phyloP scores from a whole-genome alignment of 2,329 filamentous ascomycete genomes.

The Mycogone perniciosa region DNA sequence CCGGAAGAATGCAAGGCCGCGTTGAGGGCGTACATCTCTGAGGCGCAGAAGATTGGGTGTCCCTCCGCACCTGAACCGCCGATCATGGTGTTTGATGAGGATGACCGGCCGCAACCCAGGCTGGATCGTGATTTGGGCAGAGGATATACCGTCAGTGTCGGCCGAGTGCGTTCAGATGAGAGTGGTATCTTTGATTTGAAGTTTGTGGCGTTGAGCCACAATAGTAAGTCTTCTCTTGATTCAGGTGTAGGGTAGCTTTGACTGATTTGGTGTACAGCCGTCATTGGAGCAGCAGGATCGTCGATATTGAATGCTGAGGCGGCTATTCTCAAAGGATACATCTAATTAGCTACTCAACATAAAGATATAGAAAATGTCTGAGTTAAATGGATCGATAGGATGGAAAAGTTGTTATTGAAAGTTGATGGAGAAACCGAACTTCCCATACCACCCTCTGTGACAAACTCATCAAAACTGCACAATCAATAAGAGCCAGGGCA shows the following conservation, averaged over 20 bases:
- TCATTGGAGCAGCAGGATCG: constrained; percentile 93
- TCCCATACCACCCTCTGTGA: no score
- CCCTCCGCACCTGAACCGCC: constrained; percentile 76
- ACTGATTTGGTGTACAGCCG: constrained; percentile 41
- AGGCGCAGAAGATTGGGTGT: constrained; percentile 77
- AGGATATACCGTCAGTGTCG: constrained; percentile 88
- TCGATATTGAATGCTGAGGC: constrained; percentile 94
- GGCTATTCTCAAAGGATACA: constrained; percentile 80
- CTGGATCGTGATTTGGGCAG: constrained; percentile 78
- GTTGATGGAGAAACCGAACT: neutral
- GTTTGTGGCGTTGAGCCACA: constrained; percentile 87
- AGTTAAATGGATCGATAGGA: constrained; percentile 1
- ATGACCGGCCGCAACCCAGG: constrained; percentile 84
- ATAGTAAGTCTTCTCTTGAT: constrained; percentile 40
- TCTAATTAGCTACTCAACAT: constrained; percentile 38
- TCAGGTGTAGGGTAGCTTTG: neutral
- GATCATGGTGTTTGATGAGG: constrained; percentile 84
- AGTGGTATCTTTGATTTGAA: constrained; percentile 89
- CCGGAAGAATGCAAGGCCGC: constrained; percentile 73
- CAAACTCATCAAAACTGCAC: no score
- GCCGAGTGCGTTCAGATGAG: constrained; percentile 77
- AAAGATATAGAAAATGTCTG: neutral
- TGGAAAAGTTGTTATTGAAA: neutral
- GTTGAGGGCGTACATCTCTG: constrained; percentile 71
- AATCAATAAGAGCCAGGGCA: no score